Evolutionary conservation across 768 basidiomycete genomes (phyloP).

Genomic region (Russula compacta): DNA sequence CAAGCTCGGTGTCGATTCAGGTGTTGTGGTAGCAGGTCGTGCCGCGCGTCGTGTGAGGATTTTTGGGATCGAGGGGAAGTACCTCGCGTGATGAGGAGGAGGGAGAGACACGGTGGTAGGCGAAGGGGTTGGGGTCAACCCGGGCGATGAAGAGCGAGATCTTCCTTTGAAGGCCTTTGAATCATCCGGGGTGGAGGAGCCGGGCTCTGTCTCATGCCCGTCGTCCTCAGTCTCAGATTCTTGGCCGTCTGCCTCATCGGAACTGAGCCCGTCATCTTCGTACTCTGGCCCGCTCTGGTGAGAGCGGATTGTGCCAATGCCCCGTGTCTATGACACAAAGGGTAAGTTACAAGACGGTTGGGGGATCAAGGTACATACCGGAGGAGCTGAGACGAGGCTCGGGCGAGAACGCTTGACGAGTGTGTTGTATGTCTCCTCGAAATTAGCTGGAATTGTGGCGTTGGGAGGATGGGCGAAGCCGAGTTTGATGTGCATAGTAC

Average conservation of each 20-base stretch:
- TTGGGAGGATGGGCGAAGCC: slow-evolving; percentile 45
- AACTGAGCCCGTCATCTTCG: slow-evolving; percentile 70
- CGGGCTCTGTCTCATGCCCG: slow-evolving; percentile 26
- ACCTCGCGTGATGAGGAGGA: slow-evolving; percentile 23
- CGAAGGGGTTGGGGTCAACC: slow-evolving; percentile 2
- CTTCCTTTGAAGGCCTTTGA: not conserved
- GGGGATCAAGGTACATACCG: slow-evolving; percentile 34
- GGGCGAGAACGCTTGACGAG: slow-evolving; percentile 55
- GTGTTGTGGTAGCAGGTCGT: slow-evolving; percentile 27
- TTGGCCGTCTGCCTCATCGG: slow-evolving; percentile 36
- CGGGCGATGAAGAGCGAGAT: not conserved
- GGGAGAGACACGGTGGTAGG: slow-evolving; percentile 22
- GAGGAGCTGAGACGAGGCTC: slow-evolving; percentile 66
- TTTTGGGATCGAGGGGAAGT: slow-evolving; percentile 27
- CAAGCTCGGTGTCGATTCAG: slow-evolving; percentile 20
- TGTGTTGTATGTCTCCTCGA: slow-evolving; percentile 53
- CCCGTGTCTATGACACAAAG: slow-evolving; percentile 52
- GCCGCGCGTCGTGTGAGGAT: slow-evolving; percentile 30
- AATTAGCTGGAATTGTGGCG: slow-evolving; percentile 36
- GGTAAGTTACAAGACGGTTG: not conserved
- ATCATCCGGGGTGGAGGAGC: not conserved
- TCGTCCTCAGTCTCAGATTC: slow-evolving; percentile 34
- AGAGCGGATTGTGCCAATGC: slow-evolving; percentile 75
- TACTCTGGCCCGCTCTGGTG: slow-evolving; percentile 44
- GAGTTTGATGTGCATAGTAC: slow-evolving; percentile 50